These are phyloP conservation scores for Trebouxiophyceae sp. DNA, from an alignment of 163 green algal species.

Conservation along the genomic window DNA sequence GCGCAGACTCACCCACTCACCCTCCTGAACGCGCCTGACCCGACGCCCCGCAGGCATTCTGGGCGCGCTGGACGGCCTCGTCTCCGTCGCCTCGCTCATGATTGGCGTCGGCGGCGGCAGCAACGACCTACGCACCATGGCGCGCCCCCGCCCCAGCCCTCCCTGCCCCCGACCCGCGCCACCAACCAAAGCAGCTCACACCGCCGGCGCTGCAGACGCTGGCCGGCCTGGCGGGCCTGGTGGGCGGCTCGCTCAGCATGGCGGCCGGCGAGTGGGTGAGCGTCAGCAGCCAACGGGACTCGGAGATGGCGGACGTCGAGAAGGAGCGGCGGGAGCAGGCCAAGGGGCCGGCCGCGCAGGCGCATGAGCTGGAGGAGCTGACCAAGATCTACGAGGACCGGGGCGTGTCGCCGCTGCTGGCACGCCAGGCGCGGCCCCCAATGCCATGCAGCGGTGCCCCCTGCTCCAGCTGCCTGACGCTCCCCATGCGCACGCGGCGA, in stretches of 20 bases:
- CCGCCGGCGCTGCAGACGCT: no score
- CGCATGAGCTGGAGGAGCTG: conserved; percentile 68
- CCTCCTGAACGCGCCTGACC: no score
- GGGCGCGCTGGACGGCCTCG: conserved; percentile 70
- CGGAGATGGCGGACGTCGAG: conserved; percentile 62
- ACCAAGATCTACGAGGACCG: conserved; percentile 60
- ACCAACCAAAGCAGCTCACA: no score
- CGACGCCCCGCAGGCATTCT: conserved; percentile 69
- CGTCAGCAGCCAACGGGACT: conserved; percentile 40
- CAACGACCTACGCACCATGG: conserved; percentile 12
- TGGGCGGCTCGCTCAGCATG: conserved; percentile 71
- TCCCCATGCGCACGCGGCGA: no score
- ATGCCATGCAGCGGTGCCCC: background rate
- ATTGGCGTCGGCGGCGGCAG: conserved; percentile 54
- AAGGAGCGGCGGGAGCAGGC: conserved; percentile 58
- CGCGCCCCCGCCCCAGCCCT: no score
- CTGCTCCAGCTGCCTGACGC: background rate
- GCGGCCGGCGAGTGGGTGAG: conserved; percentile 53
- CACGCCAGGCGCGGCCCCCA: conserved; percentile 12
- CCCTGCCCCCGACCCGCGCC: no score
- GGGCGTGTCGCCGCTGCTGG: conserved; percentile 47
- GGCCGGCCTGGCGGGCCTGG: conserved; percentile 44
- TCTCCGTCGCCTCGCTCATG: conserved; percentile 72
- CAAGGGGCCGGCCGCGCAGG: conserved; percentile 46
- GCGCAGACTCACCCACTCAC: no score